Base-by-base conservation (phyloP, 192 early-diverging fungal species). In the Thoreauomyces humboldtii region DNA sequence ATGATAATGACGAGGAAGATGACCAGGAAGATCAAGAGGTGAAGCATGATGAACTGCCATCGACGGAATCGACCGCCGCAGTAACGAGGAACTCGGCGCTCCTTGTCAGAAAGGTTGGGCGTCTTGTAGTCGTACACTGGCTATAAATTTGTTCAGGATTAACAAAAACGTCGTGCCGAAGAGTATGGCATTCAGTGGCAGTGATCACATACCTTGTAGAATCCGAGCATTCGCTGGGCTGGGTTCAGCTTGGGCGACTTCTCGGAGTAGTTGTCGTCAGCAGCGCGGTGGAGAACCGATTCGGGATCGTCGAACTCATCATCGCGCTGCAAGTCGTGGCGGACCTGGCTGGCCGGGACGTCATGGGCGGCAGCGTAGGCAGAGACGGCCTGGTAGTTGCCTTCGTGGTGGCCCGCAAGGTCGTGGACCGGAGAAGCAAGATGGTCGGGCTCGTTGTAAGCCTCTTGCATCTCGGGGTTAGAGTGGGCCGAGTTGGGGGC, bases 91-190 rank as follows among this genome's bases (percentile, higher is more conserved):
- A 33, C 31, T 2, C 57, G 61, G 38, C 69, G 61, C 56, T 71
- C 42, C 45, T 63, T 57, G n/a, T 63, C 69, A 19, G 61, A 31
- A 14, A 71, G 28, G 61, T 41, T 41, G 12, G 61, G 61, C 27
- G 69, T 65, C 47, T 56, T 63, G 44, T 65, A 71, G 47, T 71
- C 69, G 41, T 71, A 71, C 4, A 65, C 62, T 29, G 69, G 69
- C 53, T 59, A n/a, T n/a, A n/a, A n/a, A n/a, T n/a, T n/a, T n/a
- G n/a, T n/a, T n/a, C n/a, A n/a, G n/a, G n/a, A n/a, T 14, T 33
- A 5, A 43, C 21, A 34, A 22, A 60, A 22, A n/a, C n/a, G n/a
- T n/a, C n/a, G n/a, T n/a, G n/a, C 17, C 33, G 9, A 25, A 25
- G 21, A 44, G n/a, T 48, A 32, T 2, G 57, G 45, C 2, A 34